Evolutionary conservation across 768 basidiomycete species (phyloP), one percentile per base, ranked within the genome.

Genomic region (Amanita molliuscula): DNA sequence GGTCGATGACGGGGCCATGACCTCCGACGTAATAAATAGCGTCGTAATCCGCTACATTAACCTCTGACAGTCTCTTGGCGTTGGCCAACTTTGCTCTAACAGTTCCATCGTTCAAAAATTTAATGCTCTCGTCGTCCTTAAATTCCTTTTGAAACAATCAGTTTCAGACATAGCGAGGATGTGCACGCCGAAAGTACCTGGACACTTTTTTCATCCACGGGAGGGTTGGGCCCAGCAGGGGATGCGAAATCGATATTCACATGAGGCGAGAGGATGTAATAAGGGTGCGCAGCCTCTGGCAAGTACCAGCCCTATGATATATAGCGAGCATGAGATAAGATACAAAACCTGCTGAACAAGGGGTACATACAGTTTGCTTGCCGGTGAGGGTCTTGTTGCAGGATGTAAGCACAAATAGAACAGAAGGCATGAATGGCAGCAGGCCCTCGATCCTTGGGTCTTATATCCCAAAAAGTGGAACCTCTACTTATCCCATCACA

Each of bases 21-120:
- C 88, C 87, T 36, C 88, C 88, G 49, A 85, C 74, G 59, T 86
- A 87, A 65, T 84, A 88, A 49, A 91, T 67, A 11, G 81, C 88
- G 47, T 75, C 79, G 59, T 87, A 90, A 56, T 84, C 78, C 26
- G 70, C 62, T 4, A 64, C 65, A 42, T 74, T 70, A 55, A 90
- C 74, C 1, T 82, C 78, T 0, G 71, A 64, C 41, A 90, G 67
- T 63, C 72, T 77, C 66, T 81, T 79, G 3, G 84, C 76, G 29
- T 66, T 66, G 6, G 69, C 70, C 26, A 85, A 59, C 56, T 83
- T 78, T 13, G 63, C 56, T 55, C 74, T 70, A 38, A 78, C 77
- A 4, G 65, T 66, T 7, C 66, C 61, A 58, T 89, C 84, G 0
- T 68, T 61, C 44, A 84, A 63, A 70, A 89, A 89, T 43, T 75